Evolutionary conservation across 768 basidiomycete genomes (phyloP).

Genomic region (Trametes meyenii): DNA sequence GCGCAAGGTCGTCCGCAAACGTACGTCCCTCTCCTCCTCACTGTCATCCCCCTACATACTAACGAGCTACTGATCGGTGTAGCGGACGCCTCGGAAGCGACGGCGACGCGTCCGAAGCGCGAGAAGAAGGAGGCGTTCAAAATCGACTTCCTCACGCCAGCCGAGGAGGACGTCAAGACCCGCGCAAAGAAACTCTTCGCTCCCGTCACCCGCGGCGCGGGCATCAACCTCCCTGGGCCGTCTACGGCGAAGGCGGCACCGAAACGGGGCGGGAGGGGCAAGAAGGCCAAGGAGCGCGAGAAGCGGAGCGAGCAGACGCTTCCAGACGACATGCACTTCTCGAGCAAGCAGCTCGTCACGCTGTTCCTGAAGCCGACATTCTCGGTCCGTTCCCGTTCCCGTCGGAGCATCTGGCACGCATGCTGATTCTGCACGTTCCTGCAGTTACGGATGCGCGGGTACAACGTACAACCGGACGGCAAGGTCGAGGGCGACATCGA

Average conservation of each 20-base stretch:
- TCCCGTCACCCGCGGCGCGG: slow-evolving; percentile 67
- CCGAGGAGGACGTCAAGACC: slow-evolving; percentile 61
- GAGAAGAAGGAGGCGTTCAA: slow-evolving; percentile 82
- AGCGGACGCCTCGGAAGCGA: slow-evolving; percentile 54
- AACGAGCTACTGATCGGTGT: slow-evolving; percentile 18
- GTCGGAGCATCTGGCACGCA: not conserved
- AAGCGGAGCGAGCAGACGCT: slow-evolving; percentile 77
- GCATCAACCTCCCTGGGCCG: slow-evolving; percentile 61
- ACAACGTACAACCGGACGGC: slow-evolving; percentile 54
- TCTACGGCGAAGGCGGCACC: slow-evolving; percentile 30
- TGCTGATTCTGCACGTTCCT: not conserved
- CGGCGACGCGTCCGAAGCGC: slow-evolving; percentile 56
- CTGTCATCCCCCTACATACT: not conserved
- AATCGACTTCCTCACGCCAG: slow-evolving; percentile 74
- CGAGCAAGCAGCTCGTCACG: slow-evolving; percentile 84
- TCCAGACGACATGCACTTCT: slow-evolving; percentile 98
- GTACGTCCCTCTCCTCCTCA: slow-evolving; percentile 45
- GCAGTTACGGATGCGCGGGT: slow-evolving; percentile 90
- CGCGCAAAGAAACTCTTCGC: slow-evolving; percentile 76
- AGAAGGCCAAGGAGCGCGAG: slow-evolving; percentile 49
- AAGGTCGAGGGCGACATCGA: slow-evolving; percentile 87
- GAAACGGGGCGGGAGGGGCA: slow-evolving; percentile 46
- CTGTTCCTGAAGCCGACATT: slow-evolving; percentile 97
- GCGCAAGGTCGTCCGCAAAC: slow-evolving; percentile 73
- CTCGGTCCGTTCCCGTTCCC: slow-evolving; percentile 58